phyloP scores from a whole-genome alignment of 495 filamentous ascomycete species.

The Penicillium longicatenatum region DNA sequence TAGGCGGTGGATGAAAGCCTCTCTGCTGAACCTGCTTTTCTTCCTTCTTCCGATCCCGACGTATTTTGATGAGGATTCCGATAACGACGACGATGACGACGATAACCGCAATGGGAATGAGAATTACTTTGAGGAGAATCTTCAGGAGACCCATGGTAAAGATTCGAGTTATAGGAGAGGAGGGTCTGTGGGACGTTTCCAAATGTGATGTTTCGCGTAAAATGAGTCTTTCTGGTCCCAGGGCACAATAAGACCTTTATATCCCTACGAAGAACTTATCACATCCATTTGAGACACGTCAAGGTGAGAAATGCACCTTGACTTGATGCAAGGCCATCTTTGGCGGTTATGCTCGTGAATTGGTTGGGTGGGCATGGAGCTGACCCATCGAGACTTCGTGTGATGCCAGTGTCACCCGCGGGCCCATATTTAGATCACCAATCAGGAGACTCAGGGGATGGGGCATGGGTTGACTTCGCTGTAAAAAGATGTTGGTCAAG shows the following conservation, averaged over 20 bases:
- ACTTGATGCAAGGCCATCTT: not conserved
- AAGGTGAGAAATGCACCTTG: no score
- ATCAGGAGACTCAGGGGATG: not conserved
- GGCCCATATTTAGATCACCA: constrained; percentile 3
- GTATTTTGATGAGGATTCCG: constrained; percentile 16
- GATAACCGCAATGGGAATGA: constrained; percentile 28
- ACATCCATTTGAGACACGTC: not conserved
- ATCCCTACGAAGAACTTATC: not conserved
- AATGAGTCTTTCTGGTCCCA: not conserved
- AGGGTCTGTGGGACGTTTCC: not conserved
- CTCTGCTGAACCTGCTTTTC: constrained; percentile 8
- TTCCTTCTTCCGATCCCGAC: constrained; percentile 15
- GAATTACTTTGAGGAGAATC: constrained; percentile 58
- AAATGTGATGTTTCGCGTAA: not conserved
- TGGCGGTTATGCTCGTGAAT: constrained; percentile 4
- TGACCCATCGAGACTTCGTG: not conserved
- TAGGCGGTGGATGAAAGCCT: constrained; percentile 18
- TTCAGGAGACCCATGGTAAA: constrained; percentile 50
- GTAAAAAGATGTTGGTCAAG: not conserved
- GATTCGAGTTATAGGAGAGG: constrained; percentile 1
- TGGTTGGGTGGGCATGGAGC: not conserved
- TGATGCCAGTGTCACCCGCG: not conserved
- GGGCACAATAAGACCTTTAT: not conserved
- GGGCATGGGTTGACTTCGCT: not conserved
- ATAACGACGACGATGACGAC: constrained; percentile 7